phyloP scores from a whole-genome alignment of 805 yeast species.

The Pichia kluyveri region DNA sequence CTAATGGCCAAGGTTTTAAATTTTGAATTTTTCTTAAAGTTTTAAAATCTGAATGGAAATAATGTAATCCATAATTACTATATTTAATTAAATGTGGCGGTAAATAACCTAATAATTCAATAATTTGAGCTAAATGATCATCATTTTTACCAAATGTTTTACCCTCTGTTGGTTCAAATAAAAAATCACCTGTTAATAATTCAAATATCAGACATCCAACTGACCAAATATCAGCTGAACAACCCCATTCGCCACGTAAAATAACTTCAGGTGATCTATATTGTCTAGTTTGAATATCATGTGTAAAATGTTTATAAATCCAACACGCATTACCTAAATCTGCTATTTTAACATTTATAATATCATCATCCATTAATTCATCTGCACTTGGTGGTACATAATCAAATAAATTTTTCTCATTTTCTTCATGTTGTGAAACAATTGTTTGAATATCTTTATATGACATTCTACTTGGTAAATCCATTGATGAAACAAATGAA shows the following conservation, averaged over 20 bases:
- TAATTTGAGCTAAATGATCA: slow-evolving; percentile 92
- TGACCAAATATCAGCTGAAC: slow-evolving; percentile 94
- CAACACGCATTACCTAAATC: slow-evolving; percentile 92
- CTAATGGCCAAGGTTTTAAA: slow-evolving; percentile 83
- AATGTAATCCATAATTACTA: slow-evolving; percentile 47
- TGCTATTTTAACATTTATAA: slow-evolving; percentile 77
- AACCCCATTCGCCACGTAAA: slow-evolving; percentile 84
- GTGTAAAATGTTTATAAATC: slow-evolving; percentile 70
- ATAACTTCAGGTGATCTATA: slow-evolving; percentile 87
- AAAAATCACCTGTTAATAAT: slow-evolving; percentile 84
- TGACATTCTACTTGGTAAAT: slow-evolving; percentile 17
- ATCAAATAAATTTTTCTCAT: slow-evolving; percentile 23
- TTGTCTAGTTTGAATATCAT: slow-evolving; percentile 87
- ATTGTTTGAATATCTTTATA: slow-evolving; percentile 27
- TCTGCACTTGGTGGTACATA: slow-evolving; percentile 28
- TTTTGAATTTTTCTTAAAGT: slow-evolving; percentile 68
- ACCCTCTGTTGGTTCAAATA: slow-evolving; percentile 84
- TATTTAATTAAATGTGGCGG: slow-evolving; percentile 50
- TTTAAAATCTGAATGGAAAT: slow-evolving; percentile 25
- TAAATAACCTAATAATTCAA: slow-evolving; percentile 43
- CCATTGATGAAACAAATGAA: slow-evolving; percentile 2
- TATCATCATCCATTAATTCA: slow-evolving; percentile 34
- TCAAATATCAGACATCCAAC: slow-evolving; percentile 87
- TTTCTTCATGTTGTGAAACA: slow-evolving; percentile 30
- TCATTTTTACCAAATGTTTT: slow-evolving; percentile 78